Percentiles rank a stretch among this genome's conserved stretches.
Conservation (phyloP, 1,284 basidiomycete genomes). For the Apiotrichum gracile region DNA sequence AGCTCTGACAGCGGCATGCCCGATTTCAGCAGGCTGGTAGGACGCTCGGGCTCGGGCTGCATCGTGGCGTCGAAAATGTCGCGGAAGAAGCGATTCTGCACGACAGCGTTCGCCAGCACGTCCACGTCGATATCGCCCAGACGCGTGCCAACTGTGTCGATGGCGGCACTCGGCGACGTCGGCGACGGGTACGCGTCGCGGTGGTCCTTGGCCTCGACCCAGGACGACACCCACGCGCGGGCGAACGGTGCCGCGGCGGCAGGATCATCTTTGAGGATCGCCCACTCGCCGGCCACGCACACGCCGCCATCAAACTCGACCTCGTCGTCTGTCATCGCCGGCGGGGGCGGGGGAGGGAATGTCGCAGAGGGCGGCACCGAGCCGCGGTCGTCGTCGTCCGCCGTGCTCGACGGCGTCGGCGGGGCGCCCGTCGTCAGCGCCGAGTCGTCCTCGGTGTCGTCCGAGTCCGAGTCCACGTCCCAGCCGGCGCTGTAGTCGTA, state of each 20-base stretch:
- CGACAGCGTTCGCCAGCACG: conserved; percentile 11
- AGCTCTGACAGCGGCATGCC: conserved; percentile 14
- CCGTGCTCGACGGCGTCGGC: conserved; percentile 32
- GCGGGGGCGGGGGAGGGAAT: conserved; percentile 1
- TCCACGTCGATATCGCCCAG: conserved; percentile 7
- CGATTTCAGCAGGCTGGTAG: conserved; percentile 2
- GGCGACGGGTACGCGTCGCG: background rate
- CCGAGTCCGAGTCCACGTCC: conserved; percentile 22
- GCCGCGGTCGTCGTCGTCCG: conserved; percentile 16
- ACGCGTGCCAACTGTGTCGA: background rate
- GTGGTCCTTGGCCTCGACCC: conserved; percentile 5
- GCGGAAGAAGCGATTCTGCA: conserved; percentile 16
- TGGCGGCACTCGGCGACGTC: background rate
- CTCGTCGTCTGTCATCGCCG: conserved; percentile 9
- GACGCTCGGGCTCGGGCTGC: background rate
- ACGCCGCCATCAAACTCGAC: conserved; percentile 22
- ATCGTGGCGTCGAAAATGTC: conserved; percentile 3
- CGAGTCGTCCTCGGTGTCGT: conserved; percentile 20
- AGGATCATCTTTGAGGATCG: conserved; percentile 16
- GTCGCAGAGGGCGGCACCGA: conserved; percentile 1
- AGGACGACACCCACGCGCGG: conserved; percentile 8
- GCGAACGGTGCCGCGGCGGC: conserved; percentile 3
- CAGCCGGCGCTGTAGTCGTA: conserved; percentile 26
- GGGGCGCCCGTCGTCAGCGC: conserved; percentile 28
- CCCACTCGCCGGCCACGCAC: conserved; percentile 32